phyloP scores from a whole-genome alignment of 805 yeast genomes.

The Ogataea chonburiensis region DNA sequence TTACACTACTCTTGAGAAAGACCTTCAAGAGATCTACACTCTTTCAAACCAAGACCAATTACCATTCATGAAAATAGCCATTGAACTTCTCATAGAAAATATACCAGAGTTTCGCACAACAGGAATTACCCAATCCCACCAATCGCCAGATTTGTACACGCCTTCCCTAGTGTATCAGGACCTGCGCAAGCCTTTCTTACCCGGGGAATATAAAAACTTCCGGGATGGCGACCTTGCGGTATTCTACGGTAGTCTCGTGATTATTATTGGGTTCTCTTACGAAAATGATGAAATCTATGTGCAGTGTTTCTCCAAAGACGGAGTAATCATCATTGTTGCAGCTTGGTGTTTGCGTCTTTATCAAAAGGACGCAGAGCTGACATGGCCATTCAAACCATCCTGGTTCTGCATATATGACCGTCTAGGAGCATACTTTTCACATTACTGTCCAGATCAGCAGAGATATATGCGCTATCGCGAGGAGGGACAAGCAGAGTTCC shows the following conservation, averaged over 20 bases:
- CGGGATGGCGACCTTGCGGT: not conserved
- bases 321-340: constrained; percentile 2
- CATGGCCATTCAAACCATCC: constrained; percentile 1
- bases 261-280: constrained; percentile 6
- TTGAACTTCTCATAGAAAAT: no score
- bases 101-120: not conserved
- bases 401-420: constrained; percentile 17
- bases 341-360: not conserved
- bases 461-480: not conserved
- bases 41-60: not conserved
- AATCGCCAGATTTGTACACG: not conserved
- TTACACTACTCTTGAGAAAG: not conserved
- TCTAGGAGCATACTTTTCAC: constrained; percentile 18
- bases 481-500: no score
- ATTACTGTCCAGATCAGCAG: constrained; percentile 1
- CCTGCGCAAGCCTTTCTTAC: not conserved
- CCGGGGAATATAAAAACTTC: not conserved
- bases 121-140: not conserved
- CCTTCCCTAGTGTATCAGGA: not conserved
- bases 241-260: not conserved
- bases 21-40: not conserved
- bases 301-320: not conserved
- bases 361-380: not conserved
- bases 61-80: not conserved
- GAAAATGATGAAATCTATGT: constrained; percentile 1